Percentiles rank a stretch among this genome's conserved stretches.
Evolutionary conservation across 2,329 filamentous ascomycete species (phyloP).

Genomic region (Dactylellina drechsleri): DNA sequence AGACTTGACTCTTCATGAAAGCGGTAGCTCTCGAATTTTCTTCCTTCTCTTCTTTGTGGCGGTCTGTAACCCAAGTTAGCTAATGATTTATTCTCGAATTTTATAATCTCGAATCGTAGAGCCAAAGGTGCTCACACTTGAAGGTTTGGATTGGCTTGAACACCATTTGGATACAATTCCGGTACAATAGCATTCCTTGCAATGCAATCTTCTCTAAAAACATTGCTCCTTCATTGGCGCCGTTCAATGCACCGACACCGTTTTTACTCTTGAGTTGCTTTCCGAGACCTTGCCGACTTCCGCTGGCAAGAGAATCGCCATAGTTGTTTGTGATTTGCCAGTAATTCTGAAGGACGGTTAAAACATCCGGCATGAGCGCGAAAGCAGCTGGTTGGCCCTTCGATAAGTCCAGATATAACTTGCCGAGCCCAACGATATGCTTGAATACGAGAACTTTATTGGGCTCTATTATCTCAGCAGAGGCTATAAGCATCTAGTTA

Average conservation of each 20-base stretch:
- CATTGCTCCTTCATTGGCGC: conserved; percentile 64
- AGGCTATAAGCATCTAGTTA: conserved; percentile 12
- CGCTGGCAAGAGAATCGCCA: conserved; percentile 73
- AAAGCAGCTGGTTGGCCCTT: conserved; percentile 83
- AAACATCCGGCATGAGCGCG: conserved; percentile 79
- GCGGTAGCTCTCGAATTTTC: conserved; percentile 68
- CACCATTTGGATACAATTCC: conserved; percentile 84
- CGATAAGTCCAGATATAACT: conserved; percentile 89
- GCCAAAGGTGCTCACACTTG: conserved; percentile 74
- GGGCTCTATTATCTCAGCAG: conserved; percentile 21
- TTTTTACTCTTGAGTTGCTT: conserved; percentile 59
- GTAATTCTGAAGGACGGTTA: conserved; percentile 81
- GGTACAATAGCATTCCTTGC: conserved; percentile 82
- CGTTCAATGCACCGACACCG: conserved; percentile 60
- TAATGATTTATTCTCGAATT: conserved; percentile 10
- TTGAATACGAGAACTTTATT: conserved; percentile 72
- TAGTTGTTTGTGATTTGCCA: conserved; percentile 84
- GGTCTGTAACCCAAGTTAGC: conserved; percentile 55
- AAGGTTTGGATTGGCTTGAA: conserved; percentile 84
- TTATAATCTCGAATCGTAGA: conserved; percentile 63
- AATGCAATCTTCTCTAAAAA: conserved; percentile 82
- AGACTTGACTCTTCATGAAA: conserved; percentile 76
- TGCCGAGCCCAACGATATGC: conserved; percentile 88
- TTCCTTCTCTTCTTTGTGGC: conserved; percentile 72
- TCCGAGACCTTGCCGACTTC: conserved; percentile 64